Evolutionary conservation across 2,329 filamentous ascomycete species (phyloP).

Genomic region (Zymoseptoria pseudotritici): DNA sequence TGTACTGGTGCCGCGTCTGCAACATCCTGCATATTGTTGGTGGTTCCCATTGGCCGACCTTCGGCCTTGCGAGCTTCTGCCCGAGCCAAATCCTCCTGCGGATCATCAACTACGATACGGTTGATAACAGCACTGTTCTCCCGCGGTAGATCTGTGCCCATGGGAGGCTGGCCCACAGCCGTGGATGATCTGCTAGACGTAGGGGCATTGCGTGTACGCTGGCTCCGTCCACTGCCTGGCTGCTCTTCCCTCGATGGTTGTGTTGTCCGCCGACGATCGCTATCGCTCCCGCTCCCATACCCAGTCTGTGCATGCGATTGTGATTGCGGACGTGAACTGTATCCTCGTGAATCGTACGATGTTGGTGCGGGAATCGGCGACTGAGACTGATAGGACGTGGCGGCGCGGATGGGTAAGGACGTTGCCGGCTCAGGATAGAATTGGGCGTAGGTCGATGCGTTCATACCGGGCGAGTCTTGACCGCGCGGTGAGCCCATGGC

Average conservation of each 20-base stretch:
- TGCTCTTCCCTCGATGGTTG: constrained; percentile 41
- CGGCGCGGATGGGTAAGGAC: constrained; percentile 22
- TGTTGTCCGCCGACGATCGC: constrained; percentile 31
- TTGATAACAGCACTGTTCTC: constrained; percentile 76
- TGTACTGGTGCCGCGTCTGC: constrained; percentile 24
- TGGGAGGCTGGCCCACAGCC: constrained; percentile 49
- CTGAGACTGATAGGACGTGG: constrained; percentile 12
- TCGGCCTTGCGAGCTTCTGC: constrained; percentile 63
- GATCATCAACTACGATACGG: constrained; percentile 67
- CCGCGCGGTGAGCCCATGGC: constrained; percentile 41
- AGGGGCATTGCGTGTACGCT: constrained; percentile 31
- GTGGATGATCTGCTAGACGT: constrained; percentile 39
- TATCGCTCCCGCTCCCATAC: constrained; percentile 36
- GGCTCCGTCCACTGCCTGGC: constrained; percentile 36
- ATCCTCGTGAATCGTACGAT: constrained; percentile 20
- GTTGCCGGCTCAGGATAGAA: constrained; percentile 34
- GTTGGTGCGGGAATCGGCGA: constrained; percentile 17
- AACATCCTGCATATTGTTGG: constrained; percentile 42
- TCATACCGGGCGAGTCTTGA: constrained; percentile 47
- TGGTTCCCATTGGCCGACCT: constrained; percentile 43
- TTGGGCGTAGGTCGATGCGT: constrained; percentile 74
- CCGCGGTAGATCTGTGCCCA: constrained; percentile 50
- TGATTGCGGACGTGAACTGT: constrained; percentile 22
- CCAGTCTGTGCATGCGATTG: constrained; percentile 29
- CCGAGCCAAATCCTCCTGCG: constrained; percentile 63